A percentile compares a stretch with the other conserved stretches of the same genome.
phyloP scores from a whole-genome alignment of 441 rosid genomes.

The Pelargonium citronellum region DNA sequence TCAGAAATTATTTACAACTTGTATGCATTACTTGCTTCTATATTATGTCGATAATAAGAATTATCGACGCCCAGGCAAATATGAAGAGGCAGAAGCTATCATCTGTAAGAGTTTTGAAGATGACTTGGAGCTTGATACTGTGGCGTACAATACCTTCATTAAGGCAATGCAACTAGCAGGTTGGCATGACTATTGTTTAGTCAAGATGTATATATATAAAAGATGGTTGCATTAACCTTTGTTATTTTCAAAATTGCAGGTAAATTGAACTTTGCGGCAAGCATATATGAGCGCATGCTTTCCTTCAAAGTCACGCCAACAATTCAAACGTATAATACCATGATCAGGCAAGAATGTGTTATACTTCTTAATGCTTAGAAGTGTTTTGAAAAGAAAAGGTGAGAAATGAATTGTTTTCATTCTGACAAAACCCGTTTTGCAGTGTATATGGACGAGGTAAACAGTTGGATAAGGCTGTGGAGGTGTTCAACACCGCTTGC shows the following conservation, averaged over 20 bases:
- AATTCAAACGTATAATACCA: conserved; percentile 64
- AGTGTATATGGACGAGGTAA: conserved; percentile 67
- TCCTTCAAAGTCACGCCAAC: conserved; percentile 48
- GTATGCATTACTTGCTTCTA: not conserved
- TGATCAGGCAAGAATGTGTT: conserved; percentile 56
- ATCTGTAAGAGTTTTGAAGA: conserved; percentile 38
- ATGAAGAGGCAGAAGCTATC: conserved; percentile 54
- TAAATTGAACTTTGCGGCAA: conserved; percentile 52
- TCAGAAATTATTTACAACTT: not conserved
- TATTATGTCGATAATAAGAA: conserved; percentile 14
- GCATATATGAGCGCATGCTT: conserved; percentile 58
- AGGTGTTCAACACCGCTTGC: conserved; percentile 45
- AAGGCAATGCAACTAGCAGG: conserved; percentile 90
- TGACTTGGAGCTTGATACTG: conserved; percentile 57
- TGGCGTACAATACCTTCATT: conserved; percentile 73
- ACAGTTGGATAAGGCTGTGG: conserved; percentile 61
- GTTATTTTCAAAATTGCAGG: conserved; percentile 37
- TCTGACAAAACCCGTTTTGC: conserved; percentile 11
- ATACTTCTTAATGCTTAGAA: conserved; percentile 8
- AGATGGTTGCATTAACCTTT: conserved; percentile 20
- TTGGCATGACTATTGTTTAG: conserved; percentile 22
- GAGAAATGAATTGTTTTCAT: conserved; percentile 14
- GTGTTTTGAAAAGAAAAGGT: not conserved
- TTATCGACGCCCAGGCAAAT: conserved; percentile 49
- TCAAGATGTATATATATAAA: conserved; percentile 11